Conservation (phyloP, 2,329 filamentous ascomycete genomes). For the Aspergillus aculeatinus region DNA sequence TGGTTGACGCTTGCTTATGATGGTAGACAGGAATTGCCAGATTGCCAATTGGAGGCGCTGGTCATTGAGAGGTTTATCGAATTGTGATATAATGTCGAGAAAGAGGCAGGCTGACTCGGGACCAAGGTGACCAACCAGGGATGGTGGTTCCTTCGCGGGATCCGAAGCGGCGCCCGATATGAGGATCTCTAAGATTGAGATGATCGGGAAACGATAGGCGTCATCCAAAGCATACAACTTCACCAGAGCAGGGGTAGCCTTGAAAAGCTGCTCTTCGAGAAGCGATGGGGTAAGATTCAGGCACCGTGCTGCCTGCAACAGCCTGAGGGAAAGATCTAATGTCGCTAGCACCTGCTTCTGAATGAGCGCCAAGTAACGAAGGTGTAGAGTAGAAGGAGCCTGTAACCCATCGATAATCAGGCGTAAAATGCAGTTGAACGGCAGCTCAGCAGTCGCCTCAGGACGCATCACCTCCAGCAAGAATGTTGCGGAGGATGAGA, state of each 20-base stretch:
- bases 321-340: constrained; percentile 64
- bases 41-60: constrained; percentile 64
- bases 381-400: constrained; percentile 63
- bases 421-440: constrained; percentile 73
- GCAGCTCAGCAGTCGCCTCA: constrained; percentile 65
- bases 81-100: constrained; percentile 70
- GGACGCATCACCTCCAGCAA: constrained; percentile 75
- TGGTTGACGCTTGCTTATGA: constrained; percentile 86
- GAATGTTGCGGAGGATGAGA: constrained; percentile 72
- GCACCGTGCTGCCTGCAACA: constrained; percentile 69
- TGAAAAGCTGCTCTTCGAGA: constrained; percentile 77
- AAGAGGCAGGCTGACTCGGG: constrained; percentile 81
- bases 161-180: constrained; percentile 66
- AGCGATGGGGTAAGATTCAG: constrained; percentile 62
- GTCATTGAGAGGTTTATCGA: constrained; percentile 73
- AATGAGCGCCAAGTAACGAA: constrained; percentile 55
- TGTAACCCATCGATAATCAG: constrained; percentile 65
- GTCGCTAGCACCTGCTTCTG: constrained; percentile 64
- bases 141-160: constrained; percentile 74
- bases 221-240: constrained; percentile 72
- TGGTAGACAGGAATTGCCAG: constrained; percentile 82
- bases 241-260: constrained; percentile 72
- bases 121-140: constrained; percentile 85
- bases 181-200: constrained; percentile 70
- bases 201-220: constrained; percentile 63